Evolutionary conservation across 2,329 filamentous ascomycete species (phyloP), one percentile per base, ranked within the genome.

Genomic region (Triangularia verruculosa): DNA sequence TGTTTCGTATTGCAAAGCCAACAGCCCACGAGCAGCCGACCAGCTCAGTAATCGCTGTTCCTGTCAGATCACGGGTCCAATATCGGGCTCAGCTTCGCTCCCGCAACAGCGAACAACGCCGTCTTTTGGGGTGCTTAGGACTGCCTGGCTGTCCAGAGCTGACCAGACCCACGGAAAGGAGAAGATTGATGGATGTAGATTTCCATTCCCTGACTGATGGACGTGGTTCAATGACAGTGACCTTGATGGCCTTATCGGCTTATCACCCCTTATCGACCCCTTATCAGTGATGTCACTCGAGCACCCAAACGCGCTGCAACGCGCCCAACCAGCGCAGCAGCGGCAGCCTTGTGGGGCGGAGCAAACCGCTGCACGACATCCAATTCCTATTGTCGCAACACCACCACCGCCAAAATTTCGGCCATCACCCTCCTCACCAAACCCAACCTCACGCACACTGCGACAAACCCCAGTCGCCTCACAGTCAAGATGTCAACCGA

Each of bases 401-500:
- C 52, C 27, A 15, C 54, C 24, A 39, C 30, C 27, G 53, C 52
- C 57, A 28, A 61, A 67, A 60, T 60, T 67, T 55, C 47, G 13
- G 47, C 25, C 39, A 15, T 39, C 54, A 34, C 25, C 57, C 61
- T n/a, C n/a, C n/a, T n/a, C 51, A 59, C 59, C 57, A 59, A 52
- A 20, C 57, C 8, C 39, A 57, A 56, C 32, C 27, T 25, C 22
- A 62, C 47, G 13, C 54, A 43, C 25, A n/a, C 47, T 28, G 25
- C 43, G n/a, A 17, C 55, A 39, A 47, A 57, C 3, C 52, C 39
- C 47, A 63, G 12, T 17, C 34, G 15, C 34, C 61, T n/a, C n/a
- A n/a, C n/a, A n/a, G n/a, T n/a, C 51, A 67, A 28, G 27, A 86
- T 86, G 84, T 78, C 83, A 52, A 80, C 81, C 65, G 83, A 86